Evolutionary conservation across 1,284 basidiomycete species (phyloP), one percentile per base, ranked within the genome.

Genomic region (Irpex rosettiformis): DNA sequence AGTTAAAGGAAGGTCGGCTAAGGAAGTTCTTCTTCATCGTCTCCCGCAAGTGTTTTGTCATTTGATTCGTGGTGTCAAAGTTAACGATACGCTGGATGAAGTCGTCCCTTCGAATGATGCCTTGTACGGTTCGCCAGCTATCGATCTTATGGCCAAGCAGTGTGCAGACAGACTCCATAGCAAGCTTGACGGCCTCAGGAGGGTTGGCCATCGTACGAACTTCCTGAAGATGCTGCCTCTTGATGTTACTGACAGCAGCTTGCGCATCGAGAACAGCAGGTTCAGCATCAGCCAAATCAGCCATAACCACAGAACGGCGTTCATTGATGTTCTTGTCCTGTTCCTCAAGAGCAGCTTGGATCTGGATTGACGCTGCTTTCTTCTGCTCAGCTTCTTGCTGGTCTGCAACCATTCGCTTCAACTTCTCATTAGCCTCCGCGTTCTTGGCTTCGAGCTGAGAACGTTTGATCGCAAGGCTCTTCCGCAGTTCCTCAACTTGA

Each of bases 111-210:
- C 97, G 93, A 67, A 99, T 96, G 73, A 98, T 93, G 67, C 89
- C 89, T 73, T 98, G 96, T 2, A 99, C 96, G 1, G 94, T 87
- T 67, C 94, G 90, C 98, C 97, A 99, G 71, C 88, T 91, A 66
- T 99, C 96, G 67, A 97, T 92, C 75, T 95, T 94, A 77, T 98
- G 92, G 8, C 97, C 97, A n/a, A 99, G 86, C 30, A 98, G 83
- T 13, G 94, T 96, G 74, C 97, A 99, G 33, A 98, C 96, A 1
- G 95, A 98, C 71, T 99, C 97, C 96, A 99, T 99, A 13, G 97
- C 93, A 54, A 96, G 77, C 75, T 99, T 99, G 70, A 99, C 96
- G 7, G 94, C 91, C 69, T 98, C 95, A 0, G 97, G 97, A 52
- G 97, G 97, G 69, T 99, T 99, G 49, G 94, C 93, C 96, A 99